Conservation (phyloP, 192 early-diverging fungal species). For the Gryganskiella cystojenkinii region DNA sequence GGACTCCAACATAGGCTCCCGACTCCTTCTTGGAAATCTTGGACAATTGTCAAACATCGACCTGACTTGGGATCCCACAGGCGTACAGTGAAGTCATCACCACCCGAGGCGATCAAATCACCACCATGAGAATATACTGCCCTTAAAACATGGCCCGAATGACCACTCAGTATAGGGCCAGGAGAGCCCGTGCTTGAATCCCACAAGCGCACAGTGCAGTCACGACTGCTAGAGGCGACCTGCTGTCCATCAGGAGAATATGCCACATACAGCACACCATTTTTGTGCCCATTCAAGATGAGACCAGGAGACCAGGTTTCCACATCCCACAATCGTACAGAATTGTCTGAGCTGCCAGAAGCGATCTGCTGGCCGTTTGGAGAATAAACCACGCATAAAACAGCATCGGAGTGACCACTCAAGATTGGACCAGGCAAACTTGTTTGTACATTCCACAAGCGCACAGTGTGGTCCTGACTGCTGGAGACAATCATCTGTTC, state of each 20-base stretch:
- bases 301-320: not conserved
- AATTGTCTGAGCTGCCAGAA: not conserved
- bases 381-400: not conserved
- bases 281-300: constrained; percentile 67
- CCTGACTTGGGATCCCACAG: constrained; percentile 63
- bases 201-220: constrained; percentile 78
- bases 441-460: not conserved
- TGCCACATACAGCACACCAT: constrained; percentile 81
- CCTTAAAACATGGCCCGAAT: too few relatives aligned
- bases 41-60: constrained; percentile 28
- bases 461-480: not conserved
- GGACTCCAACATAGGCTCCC: constrained; percentile 71
- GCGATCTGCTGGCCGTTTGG: not conserved
- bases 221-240: constrained; percentile 82
- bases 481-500: not conserved
- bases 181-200: too few relatives aligned
- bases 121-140: too few relatives aligned
- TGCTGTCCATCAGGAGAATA: constrained; percentile 77
- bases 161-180: too few relatives aligned
- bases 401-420: not conserved
- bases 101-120: too few relatives aligned
- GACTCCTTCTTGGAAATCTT: constrained; percentile 69
- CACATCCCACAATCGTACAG: not conserved
- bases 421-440: not conserved
- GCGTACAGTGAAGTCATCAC: too few relatives aligned